Conservation (phyloP, 2,329 filamentous ascomycete genomes). For the Curvularia lunata region DNA sequence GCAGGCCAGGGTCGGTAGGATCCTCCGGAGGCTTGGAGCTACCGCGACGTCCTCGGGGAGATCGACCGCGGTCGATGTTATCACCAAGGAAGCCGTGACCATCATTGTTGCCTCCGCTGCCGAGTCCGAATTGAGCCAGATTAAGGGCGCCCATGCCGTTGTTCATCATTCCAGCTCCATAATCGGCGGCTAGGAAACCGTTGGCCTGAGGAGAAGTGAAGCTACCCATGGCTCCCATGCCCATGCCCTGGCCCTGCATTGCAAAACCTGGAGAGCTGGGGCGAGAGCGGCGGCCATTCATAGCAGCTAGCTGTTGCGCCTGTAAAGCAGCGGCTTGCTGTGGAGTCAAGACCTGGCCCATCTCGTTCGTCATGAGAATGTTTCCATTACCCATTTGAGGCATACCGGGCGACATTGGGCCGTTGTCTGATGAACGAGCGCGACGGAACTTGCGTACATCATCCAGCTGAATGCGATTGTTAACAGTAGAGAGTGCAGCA, state of each 20-base stretch:
- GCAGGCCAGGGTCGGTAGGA: constrained; percentile 84
- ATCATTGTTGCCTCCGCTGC: constrained; percentile 50
- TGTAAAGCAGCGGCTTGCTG: constrained; percentile 60
- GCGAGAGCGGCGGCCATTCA: constrained; percentile 83
- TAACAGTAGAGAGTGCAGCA: constrained; percentile 93
- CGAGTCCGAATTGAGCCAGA: constrained; percentile 70
- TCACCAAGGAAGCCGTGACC: constrained; percentile 89
- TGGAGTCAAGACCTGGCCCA: constrained; percentile 80
- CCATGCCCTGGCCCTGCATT: constrained; percentile 64
- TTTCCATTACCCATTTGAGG: constrained; percentile 70
- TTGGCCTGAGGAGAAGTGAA: constrained; percentile 94
- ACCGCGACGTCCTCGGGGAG: constrained; percentile 87
- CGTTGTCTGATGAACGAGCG: constrained; percentile 83
- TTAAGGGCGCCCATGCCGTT: constrained; percentile 74
- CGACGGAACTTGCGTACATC: constrained; percentile 96
- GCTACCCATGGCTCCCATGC: constrained; percentile 65
- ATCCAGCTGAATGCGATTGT: constrained; percentile 95
- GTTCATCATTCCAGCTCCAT: constrained; percentile 72
- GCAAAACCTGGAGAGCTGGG: constrained; percentile 88
- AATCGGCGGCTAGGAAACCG: constrained; percentile 89
- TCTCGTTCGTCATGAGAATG: constrained; percentile 93
- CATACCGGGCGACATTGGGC: constrained; percentile 70
- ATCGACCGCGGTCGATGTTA: constrained; percentile 87
- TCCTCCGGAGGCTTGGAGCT: constrained; percentile 98
- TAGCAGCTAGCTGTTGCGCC: constrained; percentile 79